phyloP scores from a whole-genome alignment of 129 eudicot genomes.

The Centaurea solstitialis region DNA sequence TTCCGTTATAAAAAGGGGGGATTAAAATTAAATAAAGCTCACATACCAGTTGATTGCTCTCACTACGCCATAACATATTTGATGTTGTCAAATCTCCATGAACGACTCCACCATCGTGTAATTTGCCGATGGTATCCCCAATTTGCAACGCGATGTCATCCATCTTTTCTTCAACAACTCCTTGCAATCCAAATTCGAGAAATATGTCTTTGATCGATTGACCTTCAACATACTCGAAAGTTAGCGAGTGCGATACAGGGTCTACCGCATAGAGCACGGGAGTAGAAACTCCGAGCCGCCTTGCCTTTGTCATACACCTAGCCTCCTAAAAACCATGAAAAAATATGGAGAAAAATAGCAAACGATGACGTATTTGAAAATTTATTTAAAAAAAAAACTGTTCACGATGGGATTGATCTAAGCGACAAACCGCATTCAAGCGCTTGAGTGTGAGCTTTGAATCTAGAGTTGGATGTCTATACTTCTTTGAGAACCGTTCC shows the following conservation, averaged over 20 bases:
- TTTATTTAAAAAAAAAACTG: too few species aligned
- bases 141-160: constrained; percentile 78
- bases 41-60: constrained; percentile 74
- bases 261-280: constrained; percentile 90
- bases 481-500: constrained; percentile 97
- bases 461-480: constrained; percentile 84
- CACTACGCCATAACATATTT: constrained; percentile 77
- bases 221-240: constrained; percentile 87
- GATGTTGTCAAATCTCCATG: constrained; percentile 99
- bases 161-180: constrained; percentile 74
- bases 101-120: constrained; percentile 91
- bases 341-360: constrained; percentile 8
- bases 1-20: background rate
- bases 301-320: constrained; percentile 93
- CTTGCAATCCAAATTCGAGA: constrained; percentile 72
- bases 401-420: background rate
- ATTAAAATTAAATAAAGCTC: background rate
- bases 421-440: constrained; percentile 74
- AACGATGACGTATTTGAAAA: background rate
- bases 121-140: constrained; percentile 75
- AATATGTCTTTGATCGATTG: constrained; percentile 77
- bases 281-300: constrained; percentile 87
- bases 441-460: constrained; percentile 86
- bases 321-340: constrained; percentile 69
- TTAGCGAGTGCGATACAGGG: constrained; percentile 55